phyloP scores from a whole-genome alignment of 2,329 filamentous ascomycete genomes.

The Claviceps fusiformis region DNA sequence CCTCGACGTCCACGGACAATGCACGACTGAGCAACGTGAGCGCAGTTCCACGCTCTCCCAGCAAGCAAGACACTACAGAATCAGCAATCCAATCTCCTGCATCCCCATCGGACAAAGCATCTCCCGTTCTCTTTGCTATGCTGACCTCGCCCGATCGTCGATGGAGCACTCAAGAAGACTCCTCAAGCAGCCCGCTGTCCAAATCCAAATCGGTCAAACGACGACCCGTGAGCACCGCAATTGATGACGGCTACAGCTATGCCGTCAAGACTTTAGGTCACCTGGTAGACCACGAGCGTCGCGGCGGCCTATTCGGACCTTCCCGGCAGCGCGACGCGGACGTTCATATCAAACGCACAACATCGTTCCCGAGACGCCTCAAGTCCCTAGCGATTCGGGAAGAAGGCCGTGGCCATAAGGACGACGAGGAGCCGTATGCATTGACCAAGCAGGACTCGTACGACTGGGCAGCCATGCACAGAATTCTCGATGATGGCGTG shows the following conservation, averaged over 20 bases:
- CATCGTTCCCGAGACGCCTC: constrained; percentile 8
- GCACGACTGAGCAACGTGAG: constrained; percentile 12
- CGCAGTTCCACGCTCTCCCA: constrained; percentile 15
- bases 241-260: constrained; percentile 15
- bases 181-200: constrained; percentile 2
- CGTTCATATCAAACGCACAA: constrained; percentile 12
- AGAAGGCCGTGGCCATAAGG: constrained; percentile 7
- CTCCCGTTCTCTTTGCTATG: constrained; percentile 7
- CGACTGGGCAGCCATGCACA: constrained; percentile 25
- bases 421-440: constrained; percentile 15
- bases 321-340: constrained; percentile 12
- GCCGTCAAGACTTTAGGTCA: constrained; percentile 14
- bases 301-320: constrained; percentile 6
- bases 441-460: constrained; percentile 14
- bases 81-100: constrained; percentile 15
- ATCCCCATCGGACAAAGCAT: constrained; percentile 6
- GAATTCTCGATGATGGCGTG: constrained; percentile 18
- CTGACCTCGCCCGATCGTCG: constrained; percentile 12
- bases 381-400: constrained; percentile 7
- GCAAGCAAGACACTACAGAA: constrained; percentile 13
- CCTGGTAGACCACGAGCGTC: constrained; percentile 11
- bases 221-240: constrained; percentile 16
- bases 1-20: constrained; percentile 14
- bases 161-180: constrained; percentile 15
- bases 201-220: constrained; percentile 12